Base-by-base conservation (phyloP, 192 early-diverging fungal genomes). In the Podila epicladia region DNA sequence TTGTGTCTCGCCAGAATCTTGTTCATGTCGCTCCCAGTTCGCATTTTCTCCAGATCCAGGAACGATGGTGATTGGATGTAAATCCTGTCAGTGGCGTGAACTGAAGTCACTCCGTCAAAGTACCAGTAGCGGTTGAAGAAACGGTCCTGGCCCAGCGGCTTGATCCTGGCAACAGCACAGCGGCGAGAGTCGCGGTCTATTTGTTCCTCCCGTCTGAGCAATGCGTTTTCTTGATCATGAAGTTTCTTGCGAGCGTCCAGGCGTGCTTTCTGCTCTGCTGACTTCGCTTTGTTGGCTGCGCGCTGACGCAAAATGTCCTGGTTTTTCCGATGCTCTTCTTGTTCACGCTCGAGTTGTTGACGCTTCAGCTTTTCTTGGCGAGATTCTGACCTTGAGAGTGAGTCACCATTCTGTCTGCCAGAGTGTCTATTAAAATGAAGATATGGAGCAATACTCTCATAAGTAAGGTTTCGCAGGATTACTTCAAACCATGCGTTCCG, bases 81-180 rank as follows among this genome's bases (percentile, higher is more conserved):
- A n/a, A 90, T 71, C 41, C 85, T 83, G 24, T 90, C 91, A 0
- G 92, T 83, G 28, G 86, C 90, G 62, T 87, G 82, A 7, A 85
- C 85, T 26, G 88, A 87, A 45, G 93, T 93, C 33, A 94, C 85
- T 32, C 91, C 87, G 73, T 99, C 97, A 74, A 98, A 90, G 83
- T 92, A 97, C 86, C 93, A 99, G 75, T 99, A 98, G 49, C 90
- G 85, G 79, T 94, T 95, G 69, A 88, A 91, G 77, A 90, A 97
- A 8, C 97, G 90, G 85, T 99, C 97, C 28, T 72, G 73, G 12
- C 96, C 97, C 26, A 99, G 69, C 1, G 94, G 92, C 35, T 70
- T 83, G 64, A 95, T 75, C 5, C 96, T 91, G 29, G 89, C 89
- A 11, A 91, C 89, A 28, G 86, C 90, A 58, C 75, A 87, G 53